Conservation (phyloP, 2,329 filamentous ascomycete species). For the Aspergillus quadrilineatus region DNA sequence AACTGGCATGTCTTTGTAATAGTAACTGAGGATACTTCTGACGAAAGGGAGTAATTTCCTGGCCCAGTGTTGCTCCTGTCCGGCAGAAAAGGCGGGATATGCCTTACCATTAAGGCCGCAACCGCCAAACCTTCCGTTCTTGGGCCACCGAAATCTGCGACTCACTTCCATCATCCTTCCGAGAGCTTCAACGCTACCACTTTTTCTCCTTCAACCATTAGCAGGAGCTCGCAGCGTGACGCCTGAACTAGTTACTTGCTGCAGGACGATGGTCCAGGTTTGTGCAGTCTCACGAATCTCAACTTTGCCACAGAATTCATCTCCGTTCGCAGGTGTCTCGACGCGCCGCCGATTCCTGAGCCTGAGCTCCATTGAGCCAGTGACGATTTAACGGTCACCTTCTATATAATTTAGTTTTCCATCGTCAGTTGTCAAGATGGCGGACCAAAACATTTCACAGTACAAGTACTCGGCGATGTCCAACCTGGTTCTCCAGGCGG, state of each 20-base stretch:
- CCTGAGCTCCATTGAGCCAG: slow-evolving; percentile 35
- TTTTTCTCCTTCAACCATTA: slow-evolving; percentile 19
- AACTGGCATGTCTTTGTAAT: slow-evolving; percentile 26
- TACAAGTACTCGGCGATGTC: slow-evolving; percentile 99
- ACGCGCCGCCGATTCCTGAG: slow-evolving; percentile 34
- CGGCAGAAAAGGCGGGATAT: slow-evolving; percentile 19
- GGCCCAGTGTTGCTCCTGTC: slow-evolving; percentile 1
- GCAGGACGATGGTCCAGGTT: slow-evolving; percentile 40
- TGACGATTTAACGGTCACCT: slow-evolving; percentile 25
- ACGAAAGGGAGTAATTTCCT: not conserved
- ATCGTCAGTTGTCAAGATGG: slow-evolving; percentile 55
- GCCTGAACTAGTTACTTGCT: slow-evolving; percentile 29
- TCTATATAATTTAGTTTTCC: slow-evolving; percentile 9
- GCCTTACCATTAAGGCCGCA: slow-evolving; percentile 16
- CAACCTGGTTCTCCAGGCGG: slow-evolving; percentile 99
- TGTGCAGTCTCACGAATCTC: slow-evolving; percentile 31
- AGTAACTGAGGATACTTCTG: not conserved
- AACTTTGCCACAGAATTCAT: slow-evolving; percentile 27
- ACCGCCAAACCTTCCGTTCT: slow-evolving; percentile 35
- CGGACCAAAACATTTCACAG: slow-evolving; percentile 77
- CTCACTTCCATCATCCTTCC: slow-evolving; percentile 27
- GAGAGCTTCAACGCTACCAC: slow-evolving; percentile 28
- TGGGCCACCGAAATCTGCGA: slow-evolving; percentile 36
- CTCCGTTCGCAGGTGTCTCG: slow-evolving; percentile 28
- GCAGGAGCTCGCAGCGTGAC: slow-evolving; percentile 28